Evolutionary conservation across 1,139 yeast species (phyloP), one percentile per base, ranked within the genome.

Genomic region (Lodderomyces metapsilosis): DNA sequence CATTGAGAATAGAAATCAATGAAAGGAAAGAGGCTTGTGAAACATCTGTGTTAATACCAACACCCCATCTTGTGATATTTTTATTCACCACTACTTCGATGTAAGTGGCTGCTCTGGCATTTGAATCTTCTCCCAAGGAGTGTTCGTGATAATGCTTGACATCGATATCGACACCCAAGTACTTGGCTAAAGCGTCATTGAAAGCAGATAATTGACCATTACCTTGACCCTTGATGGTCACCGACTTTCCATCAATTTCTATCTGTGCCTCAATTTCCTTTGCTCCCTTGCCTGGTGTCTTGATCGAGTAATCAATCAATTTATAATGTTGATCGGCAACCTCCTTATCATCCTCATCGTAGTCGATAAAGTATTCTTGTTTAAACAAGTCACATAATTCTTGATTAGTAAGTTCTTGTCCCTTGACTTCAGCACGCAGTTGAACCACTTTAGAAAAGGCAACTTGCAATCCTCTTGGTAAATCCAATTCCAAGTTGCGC

Each of bases 181-280:
- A 68, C 36, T 68, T 66, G 34, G 83, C 71, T 51, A 92, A 64
- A 12, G 96, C 96, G 63, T 88, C 83, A 15, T 84, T 75, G 62
- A 89, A 83, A 1, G 97, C 87, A 20, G 98, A 92, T 53, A 92
- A 84, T 47, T 96, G 98, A 64, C 98, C 98, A 61, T 92, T 92
- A 61, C 98, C 98, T 38, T 68, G 63, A 52, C 98, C 98, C 38
- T 64, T 60, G 33, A 88, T 71, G 36, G 65, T 62, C 40, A 73
- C 61, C 5, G 36, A 11, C 44, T 70, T 59, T 42, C 82, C 88
- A 43, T 76, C 70, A 37, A 75, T 60, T 35, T 71, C 71, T 43
- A 72, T 54, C 13, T 61, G 64, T 5, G 71, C 74, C 25, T 58
- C 61, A 25, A 72, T 61, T 34, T 62, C 57, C 50, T 68, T 64